Base-by-base conservation (phyloP, 2,329 filamentous ascomycete species). In the Geosmithia putterillii region DNA sequence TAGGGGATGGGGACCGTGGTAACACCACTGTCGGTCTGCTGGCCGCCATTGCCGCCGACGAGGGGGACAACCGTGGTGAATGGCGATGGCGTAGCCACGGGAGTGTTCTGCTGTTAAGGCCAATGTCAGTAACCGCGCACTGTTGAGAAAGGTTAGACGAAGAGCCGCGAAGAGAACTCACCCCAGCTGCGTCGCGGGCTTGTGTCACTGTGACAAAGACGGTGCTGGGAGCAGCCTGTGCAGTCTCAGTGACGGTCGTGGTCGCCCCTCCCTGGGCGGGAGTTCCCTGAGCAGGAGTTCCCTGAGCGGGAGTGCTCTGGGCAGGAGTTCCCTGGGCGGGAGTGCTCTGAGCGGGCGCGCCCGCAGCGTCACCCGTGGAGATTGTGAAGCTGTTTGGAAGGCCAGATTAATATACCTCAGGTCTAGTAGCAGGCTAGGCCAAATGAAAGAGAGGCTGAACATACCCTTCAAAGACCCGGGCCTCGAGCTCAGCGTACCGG, bases 1-100 rank as follows among this genome's bases (percentile, higher is more conserved):
- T 48, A 36, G 6, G 51, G 42, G 25, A 60, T 54, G 18, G 58
- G 54, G 35, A 60, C 44, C 17, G 52, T 57, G 15, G 51, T 51
- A n/a, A 61, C 58, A 7, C 57, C 58, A 12, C 15, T 21, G 23
- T 40, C 19, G 15, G 15, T 40, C 38, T 23, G 20, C 4, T 20
- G 2, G 14, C 37, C 9, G 37, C 12, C 12, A 12, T 17, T 21
- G 37, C 17, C 37, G 10, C 14, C 18, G 18, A 19, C 17, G 18
- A 10, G 12, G n/a, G 28, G 28, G 15, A 32, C 28, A 4, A 32
- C 28, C 6, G 28, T 32, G 15, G 28, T 32, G 28, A 32, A 32
- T 12, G 28, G 38, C 18, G 38, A 32, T 12, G 28, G 38, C 18
- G 38, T n/a, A 20, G 20, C 19, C 4, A 10, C 19, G 4, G 38